Evolutionary conservation across 495 filamentous ascomycete species (phyloP).

Genomic region (Podospora appendiculata): DNA sequence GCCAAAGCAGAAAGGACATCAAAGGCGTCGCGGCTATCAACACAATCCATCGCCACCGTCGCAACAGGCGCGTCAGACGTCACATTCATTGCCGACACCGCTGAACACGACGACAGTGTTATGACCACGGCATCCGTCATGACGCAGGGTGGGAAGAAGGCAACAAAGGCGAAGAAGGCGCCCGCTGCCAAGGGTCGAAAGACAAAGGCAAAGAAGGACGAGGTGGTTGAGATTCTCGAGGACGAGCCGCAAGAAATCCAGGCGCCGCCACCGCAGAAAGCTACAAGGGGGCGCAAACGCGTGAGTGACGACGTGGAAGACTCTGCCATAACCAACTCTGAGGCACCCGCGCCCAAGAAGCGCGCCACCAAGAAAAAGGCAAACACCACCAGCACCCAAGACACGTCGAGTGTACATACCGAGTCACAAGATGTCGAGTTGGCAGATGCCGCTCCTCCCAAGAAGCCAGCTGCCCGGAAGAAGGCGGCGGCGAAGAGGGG

Average conservation of each 20-base stretch:
- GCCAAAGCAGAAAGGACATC: constrained; percentile 52
- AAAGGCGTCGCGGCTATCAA: constrained; percentile 64
- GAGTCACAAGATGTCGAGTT: constrained; percentile 26
- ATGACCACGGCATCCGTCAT: constrained; percentile 53
- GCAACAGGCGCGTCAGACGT: constrained; percentile 42
- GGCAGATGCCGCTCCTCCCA: constrained; percentile 19
- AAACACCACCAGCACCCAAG: constrained; percentile 9
- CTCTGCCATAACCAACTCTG: constrained; percentile 27
- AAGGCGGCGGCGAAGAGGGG: constrained; percentile 33
- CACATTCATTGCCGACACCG: constrained; percentile 41
- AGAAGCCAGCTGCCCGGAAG: constrained; percentile 20
- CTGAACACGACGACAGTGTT: constrained; percentile 58
- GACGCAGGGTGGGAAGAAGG: constrained; percentile 44
- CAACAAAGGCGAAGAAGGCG: constrained; percentile 29
- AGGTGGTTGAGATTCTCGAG: constrained; percentile 44
- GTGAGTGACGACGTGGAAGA: constrained; percentile 53
- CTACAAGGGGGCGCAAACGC: constrained; percentile 55
- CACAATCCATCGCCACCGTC: constrained; percentile 55
- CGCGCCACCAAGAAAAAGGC: constrained; percentile 49
- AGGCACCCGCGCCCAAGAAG: constrained; percentile 57
- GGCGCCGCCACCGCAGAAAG: constrained; percentile 27
- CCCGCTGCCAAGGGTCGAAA: constrained; percentile 34
- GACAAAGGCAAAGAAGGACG: constrained; percentile 52
- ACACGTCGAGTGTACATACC: constrained; percentile 12
- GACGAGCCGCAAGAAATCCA: constrained; percentile 31